Conservation (phyloP, 192 early-diverging fungal genomes). For the Rhizophagus prolifer region DNA sequence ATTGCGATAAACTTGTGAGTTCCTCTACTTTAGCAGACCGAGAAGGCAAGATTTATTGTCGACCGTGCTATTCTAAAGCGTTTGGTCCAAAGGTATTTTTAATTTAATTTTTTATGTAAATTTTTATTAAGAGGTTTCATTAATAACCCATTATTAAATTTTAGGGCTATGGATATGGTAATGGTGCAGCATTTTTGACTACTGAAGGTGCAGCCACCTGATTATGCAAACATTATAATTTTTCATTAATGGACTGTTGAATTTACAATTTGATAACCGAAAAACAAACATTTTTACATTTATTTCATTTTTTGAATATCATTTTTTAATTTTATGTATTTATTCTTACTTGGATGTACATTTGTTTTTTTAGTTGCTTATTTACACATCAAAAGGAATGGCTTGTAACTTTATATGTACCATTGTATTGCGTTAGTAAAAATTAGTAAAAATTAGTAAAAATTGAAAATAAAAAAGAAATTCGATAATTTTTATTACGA, state of each 20-base stretch:
- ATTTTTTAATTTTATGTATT: no score
- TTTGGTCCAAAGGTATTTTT: conserved; percentile 50
- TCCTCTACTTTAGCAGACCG: conserved; percentile 58
- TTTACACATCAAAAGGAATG: no score
- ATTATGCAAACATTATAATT: not conserved
- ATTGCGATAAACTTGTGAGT: conserved; percentile 54
- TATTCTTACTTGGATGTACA: no score
- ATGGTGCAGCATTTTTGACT: conserved; percentile 29
- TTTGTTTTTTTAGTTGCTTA: no score
- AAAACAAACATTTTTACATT: no score
- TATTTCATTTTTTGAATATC: no score
- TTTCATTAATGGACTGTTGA: not conserved
- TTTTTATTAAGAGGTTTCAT: not conserved
- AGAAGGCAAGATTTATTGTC: conserved; percentile 50
- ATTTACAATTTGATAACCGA: no score
- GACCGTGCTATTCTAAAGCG: conserved; percentile 51
- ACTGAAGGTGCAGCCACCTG: conserved; percentile 31
- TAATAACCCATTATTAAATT: not conserved
- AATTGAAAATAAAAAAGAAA: no score
- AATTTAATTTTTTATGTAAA: not conserved
- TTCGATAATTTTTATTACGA: no score
- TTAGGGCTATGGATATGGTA: conserved; percentile 31
- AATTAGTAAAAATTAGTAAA: no score
- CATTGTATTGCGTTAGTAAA: no score
- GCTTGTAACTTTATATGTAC: no score